Conservation (phyloP, 495 filamentous ascomycete genomes). For the Aspergillus ostianus region DNA sequence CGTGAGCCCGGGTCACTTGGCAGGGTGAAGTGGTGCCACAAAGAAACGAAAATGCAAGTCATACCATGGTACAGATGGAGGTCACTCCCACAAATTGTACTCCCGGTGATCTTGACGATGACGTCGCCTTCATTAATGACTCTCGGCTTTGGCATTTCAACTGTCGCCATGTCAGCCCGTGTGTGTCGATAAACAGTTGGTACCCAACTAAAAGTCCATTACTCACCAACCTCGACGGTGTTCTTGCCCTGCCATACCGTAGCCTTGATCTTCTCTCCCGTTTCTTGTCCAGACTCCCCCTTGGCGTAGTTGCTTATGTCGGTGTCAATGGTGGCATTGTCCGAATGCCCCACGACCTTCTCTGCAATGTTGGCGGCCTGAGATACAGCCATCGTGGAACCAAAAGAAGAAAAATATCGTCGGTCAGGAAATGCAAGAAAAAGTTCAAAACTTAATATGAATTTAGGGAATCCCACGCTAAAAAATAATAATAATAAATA, state of each 20-base stretch:
- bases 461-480: no score
- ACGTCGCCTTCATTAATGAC: slow-evolving; percentile 75
- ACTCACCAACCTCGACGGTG: slow-evolving; percentile 32
- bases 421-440: neutral
- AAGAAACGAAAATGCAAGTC: neutral
- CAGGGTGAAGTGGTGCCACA: neutral
- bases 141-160: slow-evolving; percentile 64
- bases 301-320: slow-evolving; percentile 21
- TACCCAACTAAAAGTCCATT: no score
- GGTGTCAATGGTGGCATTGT: slow-evolving; percentile 16
- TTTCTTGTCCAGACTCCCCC: slow-evolving; percentile 6
- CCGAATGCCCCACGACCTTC: slow-evolving; percentile 60
- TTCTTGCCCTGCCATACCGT: slow-evolving; percentile 42
- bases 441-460: neutral
- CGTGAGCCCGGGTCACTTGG: no score
- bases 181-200: neutral
- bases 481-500: no score
- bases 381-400: slow-evolving; percentile 48
- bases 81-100: slow-evolving; percentile 84
- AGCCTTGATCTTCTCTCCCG: slow-evolving; percentile 17
- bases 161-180: slow-evolving; percentile 21
- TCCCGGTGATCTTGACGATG: slow-evolving; percentile 80
- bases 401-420: neutral
- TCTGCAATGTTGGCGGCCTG: slow-evolving; percentile 62
- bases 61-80: slow-evolving; percentile 74